phyloP scores from a whole-genome alignment of 768 basidiomycete species.

The Mycena rosella region DNA sequence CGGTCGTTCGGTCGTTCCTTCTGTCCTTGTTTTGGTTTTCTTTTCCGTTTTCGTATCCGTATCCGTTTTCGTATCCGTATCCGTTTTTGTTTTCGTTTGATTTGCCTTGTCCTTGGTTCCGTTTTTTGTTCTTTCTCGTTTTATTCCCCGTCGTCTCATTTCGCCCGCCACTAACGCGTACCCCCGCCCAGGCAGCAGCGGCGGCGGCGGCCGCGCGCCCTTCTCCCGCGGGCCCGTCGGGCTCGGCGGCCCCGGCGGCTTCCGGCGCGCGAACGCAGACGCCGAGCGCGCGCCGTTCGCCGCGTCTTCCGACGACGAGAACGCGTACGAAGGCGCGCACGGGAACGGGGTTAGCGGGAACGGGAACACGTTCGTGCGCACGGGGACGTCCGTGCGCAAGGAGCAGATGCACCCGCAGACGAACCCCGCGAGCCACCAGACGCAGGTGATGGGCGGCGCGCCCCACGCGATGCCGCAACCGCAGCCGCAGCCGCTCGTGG shows the following conservation, averaged over 20 bases:
- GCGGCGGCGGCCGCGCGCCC: too few relatives aligned
- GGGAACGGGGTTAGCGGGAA: neutral
- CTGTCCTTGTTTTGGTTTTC: too few relatives aligned
- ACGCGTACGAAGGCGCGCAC: neutral
- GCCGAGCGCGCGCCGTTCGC: neutral
- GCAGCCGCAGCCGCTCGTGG: neutral
- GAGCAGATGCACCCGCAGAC: conserved; percentile 4
- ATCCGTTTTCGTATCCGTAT: too few relatives aligned
- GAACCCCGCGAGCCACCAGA: conserved; percentile 24
- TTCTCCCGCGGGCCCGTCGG: conserved; percentile 21
- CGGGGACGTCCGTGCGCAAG: conserved; percentile 17
- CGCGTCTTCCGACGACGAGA: neutral
- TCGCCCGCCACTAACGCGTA: too few relatives aligned
- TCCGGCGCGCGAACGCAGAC: neutral
- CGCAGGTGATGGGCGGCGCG: conserved; percentile 4
- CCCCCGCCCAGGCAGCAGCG: too few relatives aligned
- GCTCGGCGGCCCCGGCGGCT: conserved; percentile 20
- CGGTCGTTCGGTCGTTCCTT: too few relatives aligned
- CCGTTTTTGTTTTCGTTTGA: too few relatives aligned
- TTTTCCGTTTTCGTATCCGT: too few relatives aligned
- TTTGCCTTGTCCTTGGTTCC: too few relatives aligned
- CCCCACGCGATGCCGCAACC: neutral
- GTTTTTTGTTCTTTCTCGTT: too few relatives aligned
- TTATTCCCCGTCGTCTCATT: too few relatives aligned
- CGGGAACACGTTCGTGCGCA: conserved; percentile 25